phyloP scores from a whole-genome alignment of 2,329 filamentous ascomycete genomes.

The Sporothrix luriei region DNA sequence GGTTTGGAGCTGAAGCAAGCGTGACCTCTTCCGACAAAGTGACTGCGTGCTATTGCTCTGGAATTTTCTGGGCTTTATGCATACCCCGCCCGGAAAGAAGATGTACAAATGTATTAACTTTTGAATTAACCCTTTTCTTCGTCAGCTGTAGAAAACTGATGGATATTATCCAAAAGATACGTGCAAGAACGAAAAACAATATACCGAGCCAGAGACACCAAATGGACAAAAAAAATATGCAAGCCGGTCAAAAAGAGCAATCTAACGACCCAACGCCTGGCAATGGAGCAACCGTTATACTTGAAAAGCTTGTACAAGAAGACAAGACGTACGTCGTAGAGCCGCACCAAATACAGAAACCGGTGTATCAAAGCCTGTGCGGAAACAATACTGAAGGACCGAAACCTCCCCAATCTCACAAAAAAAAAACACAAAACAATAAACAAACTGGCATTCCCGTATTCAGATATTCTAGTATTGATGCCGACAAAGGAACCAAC shows the following conservation, averaged over 20 bases:
- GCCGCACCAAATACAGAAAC: not conserved
- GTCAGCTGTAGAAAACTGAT: not conserved
- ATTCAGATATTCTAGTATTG: not conserved
- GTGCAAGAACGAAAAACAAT: not conserved
- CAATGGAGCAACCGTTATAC: slow-evolving; percentile 20
- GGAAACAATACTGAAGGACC: not conserved
- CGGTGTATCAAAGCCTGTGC: not conserved
- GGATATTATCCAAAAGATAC: not conserved
- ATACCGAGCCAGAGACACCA: not conserved
- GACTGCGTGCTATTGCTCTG: not conserved
- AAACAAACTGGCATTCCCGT: not conserved
- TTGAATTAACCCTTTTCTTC: not conserved
- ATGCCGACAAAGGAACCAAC: not conserved
- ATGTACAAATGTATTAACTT: not conserved
- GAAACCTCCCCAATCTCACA: not conserved
- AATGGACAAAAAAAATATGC: not conserved
- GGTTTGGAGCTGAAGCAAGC: not conserved
- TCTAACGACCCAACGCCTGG: slow-evolving; percentile 14
- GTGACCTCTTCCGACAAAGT: not conserved
- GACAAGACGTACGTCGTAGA: not conserved
- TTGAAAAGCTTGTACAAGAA: not conserved
- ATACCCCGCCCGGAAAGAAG: not conserved
- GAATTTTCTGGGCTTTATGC: not conserved
- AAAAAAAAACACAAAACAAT: not conserved
- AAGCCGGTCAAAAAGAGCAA: not conserved